phyloP scores from a whole-genome alignment of 2,329 filamentous ascomycete species.

The Trichophyton verrucosum region DNA sequence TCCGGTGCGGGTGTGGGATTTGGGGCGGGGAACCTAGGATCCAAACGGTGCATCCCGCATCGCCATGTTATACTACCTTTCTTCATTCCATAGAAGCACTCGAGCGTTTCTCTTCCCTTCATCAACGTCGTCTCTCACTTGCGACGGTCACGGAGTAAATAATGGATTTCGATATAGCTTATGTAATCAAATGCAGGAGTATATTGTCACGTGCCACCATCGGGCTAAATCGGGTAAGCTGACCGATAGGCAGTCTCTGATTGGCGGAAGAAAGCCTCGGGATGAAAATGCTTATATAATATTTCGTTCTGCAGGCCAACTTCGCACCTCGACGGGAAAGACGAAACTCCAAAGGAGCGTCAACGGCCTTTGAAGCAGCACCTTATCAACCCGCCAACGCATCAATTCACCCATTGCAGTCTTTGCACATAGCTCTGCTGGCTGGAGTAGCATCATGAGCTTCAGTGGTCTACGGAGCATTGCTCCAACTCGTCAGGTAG shows the following conservation, averaged over 20 bases:
- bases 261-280: conserved; percentile 28
- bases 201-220: conserved; percentile 7
- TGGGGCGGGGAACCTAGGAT: background rate
- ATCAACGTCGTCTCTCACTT: background rate
- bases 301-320: conserved; percentile 8
- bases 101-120: background rate
- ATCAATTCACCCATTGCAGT: conserved; percentile 11
- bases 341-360: background rate
- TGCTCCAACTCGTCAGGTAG: conserved; percentile 37
- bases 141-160: background rate
- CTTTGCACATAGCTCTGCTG: conserved; percentile 3
- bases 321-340: background rate
- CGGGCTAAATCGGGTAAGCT: conserved; percentile 25
- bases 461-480: conserved; percentile 39
- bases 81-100: background rate
- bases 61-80: conserved; percentile 2
- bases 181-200: background rate
- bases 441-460: conserved; percentile 33
- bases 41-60: background rate
- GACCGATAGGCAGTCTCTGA: conserved; percentile 23
- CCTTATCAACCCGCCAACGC: conserved; percentile 3
- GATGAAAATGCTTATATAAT: conserved; percentile 26
- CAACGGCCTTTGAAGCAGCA: conserved; percentile 1
- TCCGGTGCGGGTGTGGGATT: background rate
- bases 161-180: background rate